A percentile compares a stretch with the other conserved stretches of the same genome.
These are phyloP conservation scores for Leccinum griseonigrum DNA, from an alignment of 1,284 basidiomycete species.

Conservation along the genomic window DNA sequence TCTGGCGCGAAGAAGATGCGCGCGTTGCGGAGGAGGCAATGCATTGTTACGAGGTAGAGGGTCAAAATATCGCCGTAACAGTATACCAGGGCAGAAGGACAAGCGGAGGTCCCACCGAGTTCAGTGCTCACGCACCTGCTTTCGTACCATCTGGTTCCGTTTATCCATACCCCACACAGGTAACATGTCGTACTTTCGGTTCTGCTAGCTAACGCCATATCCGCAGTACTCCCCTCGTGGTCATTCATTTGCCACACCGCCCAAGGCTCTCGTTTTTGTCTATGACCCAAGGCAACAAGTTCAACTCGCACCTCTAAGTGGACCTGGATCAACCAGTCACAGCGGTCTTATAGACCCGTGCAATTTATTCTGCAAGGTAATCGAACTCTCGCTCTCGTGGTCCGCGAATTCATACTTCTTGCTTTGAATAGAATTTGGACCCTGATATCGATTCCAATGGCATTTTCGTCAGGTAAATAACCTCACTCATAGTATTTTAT, in stretches of 20 bases:
- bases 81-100: constrained; percentile 66
- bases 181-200: constrained; percentile 25
- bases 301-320: constrained; percentile 69
- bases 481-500: constrained; percentile 5
- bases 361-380: constrained; percentile 86
- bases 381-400: constrained; percentile 2
- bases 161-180: constrained; percentile 53
- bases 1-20: constrained; percentile 88
- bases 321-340: constrained; percentile 74
- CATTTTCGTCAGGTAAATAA: constrained; percentile 73
- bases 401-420: constrained; percentile 8
- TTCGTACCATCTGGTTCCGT: constrained; percentile 69
- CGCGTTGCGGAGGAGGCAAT: constrained; percentile 71
- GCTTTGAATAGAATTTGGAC: constrained; percentile 70
- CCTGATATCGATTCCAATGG: constrained; percentile 81
- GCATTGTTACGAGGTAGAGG: constrained; percentile 78
- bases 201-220: constrained; percentile 7
- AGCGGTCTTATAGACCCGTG: constrained; percentile 89
- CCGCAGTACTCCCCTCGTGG: constrained; percentile 57
- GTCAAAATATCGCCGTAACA: constrained; percentile 77
- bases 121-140: constrained; percentile 67
- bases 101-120: constrained; percentile 54
- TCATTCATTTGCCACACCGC: constrained; percentile 37
- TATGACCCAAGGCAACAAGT: constrained; percentile 91
- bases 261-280: constrained; percentile 49